A percentile compares a stretch with the other conserved stretches of the same genome.
Evolutionary conservation across 371 early-diverging fungal species (phyloP).

Genomic region (Phascolomyces articulosus): DNA sequence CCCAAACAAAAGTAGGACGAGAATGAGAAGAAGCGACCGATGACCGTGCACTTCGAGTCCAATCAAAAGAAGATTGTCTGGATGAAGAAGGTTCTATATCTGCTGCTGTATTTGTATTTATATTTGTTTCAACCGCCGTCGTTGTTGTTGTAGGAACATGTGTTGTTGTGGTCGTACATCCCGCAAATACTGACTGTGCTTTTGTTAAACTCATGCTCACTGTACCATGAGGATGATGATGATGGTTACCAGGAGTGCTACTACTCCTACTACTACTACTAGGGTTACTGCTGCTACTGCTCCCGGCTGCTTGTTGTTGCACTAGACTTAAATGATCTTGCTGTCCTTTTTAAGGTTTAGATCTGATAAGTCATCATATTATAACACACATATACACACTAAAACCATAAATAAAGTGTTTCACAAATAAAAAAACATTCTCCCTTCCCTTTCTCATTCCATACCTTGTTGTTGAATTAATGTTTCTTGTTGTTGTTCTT

Average conservation of each 20-base stretch:
- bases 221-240: neutral
- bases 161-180: constrained; percentile 3
- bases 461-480: neutral
- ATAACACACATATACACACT: too few relatives aligned
- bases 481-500: neutral
- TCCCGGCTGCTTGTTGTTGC: neutral
- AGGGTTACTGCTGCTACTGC: neutral
- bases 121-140: neutral
- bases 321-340: neutral
- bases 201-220: constrained; percentile 11
- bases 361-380: neutral
- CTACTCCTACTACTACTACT: neutral
- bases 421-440: neutral
- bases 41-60: constrained; percentile 8
- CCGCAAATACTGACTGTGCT: constrained; percentile 16
- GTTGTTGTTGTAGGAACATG: neutral
- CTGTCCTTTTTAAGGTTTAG: neutral
- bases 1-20: constrained; percentile 13
- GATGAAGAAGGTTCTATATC: neutral
- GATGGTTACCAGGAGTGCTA: neutral
- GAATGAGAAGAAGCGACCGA: constrained; percentile 11
- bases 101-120: neutral
- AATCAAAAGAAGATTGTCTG: constrained; percentile 10
- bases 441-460: neutral
- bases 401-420: neutral